Percentiles rank a stretch among this genome's conserved stretches.
Evolutionary conservation across 441 rosid genomes (phyloP).

Genomic region (Hura crepitans): DNA sequence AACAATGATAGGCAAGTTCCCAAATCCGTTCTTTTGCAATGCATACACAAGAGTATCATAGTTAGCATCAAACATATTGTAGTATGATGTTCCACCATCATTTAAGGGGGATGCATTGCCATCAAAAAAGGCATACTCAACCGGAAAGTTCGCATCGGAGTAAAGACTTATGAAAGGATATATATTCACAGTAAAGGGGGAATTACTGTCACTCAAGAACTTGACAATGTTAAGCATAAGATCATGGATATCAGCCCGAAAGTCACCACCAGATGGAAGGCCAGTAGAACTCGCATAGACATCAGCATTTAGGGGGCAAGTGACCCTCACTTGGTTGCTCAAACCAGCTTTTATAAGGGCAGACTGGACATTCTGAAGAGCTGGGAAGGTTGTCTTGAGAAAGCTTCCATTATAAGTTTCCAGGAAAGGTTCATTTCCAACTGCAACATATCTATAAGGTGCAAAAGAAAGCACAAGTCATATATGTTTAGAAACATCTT

Average conservation of each 20-base stretch:
- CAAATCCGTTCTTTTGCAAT: constrained; percentile 75
- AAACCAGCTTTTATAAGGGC: constrained; percentile 77
- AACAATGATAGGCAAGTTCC: constrained; percentile 66
- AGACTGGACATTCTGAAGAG: constrained; percentile 67
- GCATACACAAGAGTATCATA: constrained; percentile 77
- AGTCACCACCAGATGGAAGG: constrained; percentile 88
- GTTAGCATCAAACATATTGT: constrained; percentile 91
- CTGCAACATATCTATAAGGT: constrained; percentile 73
- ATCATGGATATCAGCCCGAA: constrained; percentile 70
- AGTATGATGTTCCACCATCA: constrained; percentile 64
- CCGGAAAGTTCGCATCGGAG: constrained; percentile 61
- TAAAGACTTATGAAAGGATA: constrained; percentile 94
- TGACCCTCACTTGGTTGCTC: constrained; percentile 65
- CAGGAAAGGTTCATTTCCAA: constrained; percentile 91
- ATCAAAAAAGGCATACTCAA: constrained; percentile 92
- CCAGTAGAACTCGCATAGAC: constrained; percentile 48
- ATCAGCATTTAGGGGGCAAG: constrained; percentile 80
- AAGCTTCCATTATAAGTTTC: constrained; percentile 76
- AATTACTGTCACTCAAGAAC: constrained; percentile 60
- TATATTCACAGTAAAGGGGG: constrained; percentile 85
- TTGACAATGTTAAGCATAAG: constrained; percentile 72
- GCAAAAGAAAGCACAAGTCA: background rate
- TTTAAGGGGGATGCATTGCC: constrained; percentile 55
- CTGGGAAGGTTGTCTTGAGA: constrained; percentile 70
- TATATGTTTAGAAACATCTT: background rate